Conservation (phyloP, 2,329 filamentous ascomycete species). For the Fusarium buharicum region DNA sequence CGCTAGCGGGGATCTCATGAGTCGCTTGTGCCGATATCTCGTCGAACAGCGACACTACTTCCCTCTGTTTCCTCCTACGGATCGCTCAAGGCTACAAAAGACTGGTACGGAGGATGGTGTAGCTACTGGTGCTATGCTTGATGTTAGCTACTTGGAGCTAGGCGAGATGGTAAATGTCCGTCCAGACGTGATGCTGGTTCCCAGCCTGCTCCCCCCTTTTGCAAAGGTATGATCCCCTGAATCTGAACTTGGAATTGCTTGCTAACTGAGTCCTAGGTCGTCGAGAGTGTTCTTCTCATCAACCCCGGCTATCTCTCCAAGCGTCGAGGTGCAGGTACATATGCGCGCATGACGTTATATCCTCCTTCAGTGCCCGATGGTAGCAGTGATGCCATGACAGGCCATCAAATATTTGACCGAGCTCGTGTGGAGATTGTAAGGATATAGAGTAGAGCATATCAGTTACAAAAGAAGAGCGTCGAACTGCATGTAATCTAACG, state of each 20-base stretch:
- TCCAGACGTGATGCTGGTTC: constrained; percentile 85
- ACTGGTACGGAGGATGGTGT: constrained; percentile 68
- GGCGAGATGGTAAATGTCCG: constrained; percentile 89
- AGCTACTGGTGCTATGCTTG: constrained; percentile 80
- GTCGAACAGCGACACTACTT: constrained; percentile 93
- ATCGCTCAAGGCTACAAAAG: constrained; percentile 73
- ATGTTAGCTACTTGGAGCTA: constrained; percentile 85
- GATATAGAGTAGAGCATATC: constrained; percentile 62
- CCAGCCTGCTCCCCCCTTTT: constrained; percentile 85
- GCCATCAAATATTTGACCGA: constrained; percentile 82
- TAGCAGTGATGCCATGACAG: constrained; percentile 66
- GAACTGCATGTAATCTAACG: constrained; percentile 34
- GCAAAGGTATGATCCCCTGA: constrained; percentile 73
- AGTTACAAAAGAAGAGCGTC: constrained; percentile 1
- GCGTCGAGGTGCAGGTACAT: constrained; percentile 84
- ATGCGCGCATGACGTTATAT: constrained; percentile 80
- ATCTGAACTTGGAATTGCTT: not conserved
- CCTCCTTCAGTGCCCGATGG: constrained; percentile 71
- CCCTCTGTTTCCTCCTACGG: constrained; percentile 84
- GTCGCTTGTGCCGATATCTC: constrained; percentile 78
- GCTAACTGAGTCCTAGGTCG: constrained; percentile 68
- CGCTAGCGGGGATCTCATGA: constrained; percentile 65
- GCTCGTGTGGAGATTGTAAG: constrained; percentile 87
- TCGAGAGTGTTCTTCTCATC: constrained; percentile 88
- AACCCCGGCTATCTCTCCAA: constrained; percentile 92